phyloP scores from a whole-genome alignment of 208 protist species.

The Acanthamoeba culbertsoni region DNA sequence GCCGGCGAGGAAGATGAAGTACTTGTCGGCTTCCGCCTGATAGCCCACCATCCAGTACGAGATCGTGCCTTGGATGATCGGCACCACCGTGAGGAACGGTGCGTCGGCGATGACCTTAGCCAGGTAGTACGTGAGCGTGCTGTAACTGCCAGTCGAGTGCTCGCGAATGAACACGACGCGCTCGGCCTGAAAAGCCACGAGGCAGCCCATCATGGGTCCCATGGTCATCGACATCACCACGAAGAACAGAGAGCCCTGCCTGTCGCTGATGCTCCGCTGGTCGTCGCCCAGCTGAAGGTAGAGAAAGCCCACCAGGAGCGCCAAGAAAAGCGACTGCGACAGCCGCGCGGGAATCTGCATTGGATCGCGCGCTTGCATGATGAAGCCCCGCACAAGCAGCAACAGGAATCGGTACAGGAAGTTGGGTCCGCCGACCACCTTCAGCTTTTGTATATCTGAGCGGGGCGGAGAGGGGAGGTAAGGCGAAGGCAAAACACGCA shows the following conservation, averaged over 20 bases:
- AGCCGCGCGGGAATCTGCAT: background rate
- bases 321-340: background rate
- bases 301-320: background rate
- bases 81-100: background rate
- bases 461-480: too few species aligned
- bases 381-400: background rate
- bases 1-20: conserved; percentile 13
- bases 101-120: background rate
- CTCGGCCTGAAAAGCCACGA: background rate
- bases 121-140: conserved; percentile 1
- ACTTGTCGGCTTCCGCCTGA: conserved; percentile 2
- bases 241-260: conserved; percentile 10
- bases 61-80: background rate
- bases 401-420: background rate
- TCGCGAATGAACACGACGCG: conserved; percentile 27
- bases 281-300: background rate
- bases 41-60: conserved; percentile 30
- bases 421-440: background rate
- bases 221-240: background rate
- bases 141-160: background rate
- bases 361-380: background rate
- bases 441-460: background rate
- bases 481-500: too few species aligned
- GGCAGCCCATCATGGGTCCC: background rate
- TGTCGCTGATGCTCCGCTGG: background rate